These are phyloP conservation scores for Aegilops umbellulata DNA, from an alignment of 176 grass and related monocot species.

Conservation along the genomic window DNA sequence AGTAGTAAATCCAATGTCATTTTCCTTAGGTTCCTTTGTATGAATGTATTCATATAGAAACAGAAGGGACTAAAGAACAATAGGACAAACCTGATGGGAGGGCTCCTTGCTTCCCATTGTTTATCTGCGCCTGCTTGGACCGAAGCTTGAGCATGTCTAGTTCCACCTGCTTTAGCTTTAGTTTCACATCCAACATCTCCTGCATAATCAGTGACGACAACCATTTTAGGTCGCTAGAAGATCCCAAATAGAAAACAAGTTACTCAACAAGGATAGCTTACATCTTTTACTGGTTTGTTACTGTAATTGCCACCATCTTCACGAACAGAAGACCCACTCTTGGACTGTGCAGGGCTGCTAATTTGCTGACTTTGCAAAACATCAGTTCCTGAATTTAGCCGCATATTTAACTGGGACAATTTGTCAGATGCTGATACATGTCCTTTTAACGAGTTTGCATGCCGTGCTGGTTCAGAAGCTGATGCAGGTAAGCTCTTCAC, in stretches of 20 bases:
- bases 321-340: constrained; percentile 34
- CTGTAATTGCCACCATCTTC: constrained; percentile 37
- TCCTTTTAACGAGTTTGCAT: constrained; percentile 25
- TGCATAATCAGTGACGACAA: constrained; percentile 35
- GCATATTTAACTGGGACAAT: constrained; percentile 5
- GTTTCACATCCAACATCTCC: constrained; percentile 63
- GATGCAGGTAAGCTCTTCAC: constrained; percentile 23
- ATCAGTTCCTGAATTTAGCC: constrained; percentile 7
- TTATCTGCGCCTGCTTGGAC: constrained; percentile 51
- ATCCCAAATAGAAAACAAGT: neutral
- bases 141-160: constrained; percentile 58
- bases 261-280: constrained; percentile 16
- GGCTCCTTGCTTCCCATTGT: constrained; percentile 33
- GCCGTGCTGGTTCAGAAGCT: constrained; percentile 27
- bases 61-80: neutral
- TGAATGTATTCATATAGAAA: neutral
- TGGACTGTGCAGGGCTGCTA: constrained; percentile 34
- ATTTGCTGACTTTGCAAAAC: constrained; percentile 22
- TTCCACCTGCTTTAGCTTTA: constrained; percentile 65
- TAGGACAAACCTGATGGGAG: constrained; percentile 50
- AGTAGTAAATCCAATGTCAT: neutral
- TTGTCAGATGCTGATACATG: constrained; percentile 16
- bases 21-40: constrained; percentile 3
- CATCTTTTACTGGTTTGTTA: constrained; percentile 50
- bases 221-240: neutral